Conservation (phyloP, 345 rosid genomes). For the Salix dunnii region DNA sequence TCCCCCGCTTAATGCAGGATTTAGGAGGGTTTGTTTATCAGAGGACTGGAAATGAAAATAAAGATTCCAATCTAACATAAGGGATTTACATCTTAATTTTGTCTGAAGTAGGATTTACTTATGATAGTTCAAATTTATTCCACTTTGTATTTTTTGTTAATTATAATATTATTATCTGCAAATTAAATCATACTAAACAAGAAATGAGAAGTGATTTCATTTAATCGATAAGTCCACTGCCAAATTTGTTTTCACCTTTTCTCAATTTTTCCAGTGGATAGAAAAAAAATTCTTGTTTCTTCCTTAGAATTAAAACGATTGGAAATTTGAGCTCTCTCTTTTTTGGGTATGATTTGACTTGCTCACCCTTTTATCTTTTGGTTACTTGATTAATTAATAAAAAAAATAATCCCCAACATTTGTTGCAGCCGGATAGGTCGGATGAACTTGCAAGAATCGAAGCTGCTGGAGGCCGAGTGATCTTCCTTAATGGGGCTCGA, state of each 20-base stretch:
- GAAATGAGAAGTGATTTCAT: background rate
- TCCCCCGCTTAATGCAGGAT: background rate
- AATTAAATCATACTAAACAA: background rate
- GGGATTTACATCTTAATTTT: background rate
- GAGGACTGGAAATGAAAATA: background rate
- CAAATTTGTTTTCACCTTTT: background rate
- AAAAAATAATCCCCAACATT: background rate
- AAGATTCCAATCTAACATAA: background rate
- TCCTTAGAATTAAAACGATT: background rate
- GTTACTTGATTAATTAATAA: background rate
- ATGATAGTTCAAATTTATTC: background rate
- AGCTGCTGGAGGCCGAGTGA: slow-evolving; percentile 69
- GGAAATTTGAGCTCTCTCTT: background rate
- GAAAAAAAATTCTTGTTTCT: background rate
- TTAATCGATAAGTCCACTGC: background rate
- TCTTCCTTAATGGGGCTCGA: slow-evolving; percentile 54
- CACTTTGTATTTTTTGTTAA: background rate
- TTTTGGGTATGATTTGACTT: background rate
- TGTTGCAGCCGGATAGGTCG: slow-evolving; percentile 66
- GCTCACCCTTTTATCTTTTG: background rate
- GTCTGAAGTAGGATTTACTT: background rate
- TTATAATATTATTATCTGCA: background rate
- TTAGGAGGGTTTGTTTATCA: background rate
- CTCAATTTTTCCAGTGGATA: background rate
- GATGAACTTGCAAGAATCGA: slow-evolving; percentile 71